Evolutionary conservation across 108 stramenopile species (phyloP).

Genomic region (Nitzschia sp.): DNA sequence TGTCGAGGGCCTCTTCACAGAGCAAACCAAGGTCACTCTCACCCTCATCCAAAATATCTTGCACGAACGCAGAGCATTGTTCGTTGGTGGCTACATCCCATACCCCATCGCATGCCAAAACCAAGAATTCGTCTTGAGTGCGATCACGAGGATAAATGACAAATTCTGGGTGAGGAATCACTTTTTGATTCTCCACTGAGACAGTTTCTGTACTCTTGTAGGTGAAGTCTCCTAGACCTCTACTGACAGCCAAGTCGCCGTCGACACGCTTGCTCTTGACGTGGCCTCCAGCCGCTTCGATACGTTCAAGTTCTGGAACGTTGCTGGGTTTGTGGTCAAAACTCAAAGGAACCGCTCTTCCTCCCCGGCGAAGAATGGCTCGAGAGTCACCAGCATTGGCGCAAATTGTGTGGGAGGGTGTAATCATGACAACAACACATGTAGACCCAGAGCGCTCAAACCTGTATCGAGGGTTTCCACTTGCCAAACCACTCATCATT

Average conservation of each 20-base stretch:
- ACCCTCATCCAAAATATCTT: conserved; percentile 56
- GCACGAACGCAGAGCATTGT: conserved; percentile 76
- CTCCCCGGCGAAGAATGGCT: conserved; percentile 65
- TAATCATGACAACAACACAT: conserved; percentile 80
- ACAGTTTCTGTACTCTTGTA: conserved; percentile 54
- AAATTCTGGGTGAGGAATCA: conserved; percentile 81
- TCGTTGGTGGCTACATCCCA: conserved; percentile 89
- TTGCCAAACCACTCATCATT: not conserved
- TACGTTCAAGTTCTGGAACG: conserved; percentile 63
- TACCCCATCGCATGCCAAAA: conserved; percentile 90
- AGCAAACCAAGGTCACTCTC: conserved; percentile 66
- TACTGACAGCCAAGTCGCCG: conserved; percentile 94
- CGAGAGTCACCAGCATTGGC: conserved; percentile 97
- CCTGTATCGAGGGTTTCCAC: conserved; percentile 1
- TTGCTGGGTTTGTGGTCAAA: conserved; percentile 97
- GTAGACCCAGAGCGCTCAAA: conserved; percentile 86
- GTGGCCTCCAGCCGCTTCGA: conserved; percentile 74
- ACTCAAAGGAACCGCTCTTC: conserved; percentile 65
- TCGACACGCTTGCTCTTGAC: conserved; percentile 87
- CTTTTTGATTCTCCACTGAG: conserved; percentile 69
- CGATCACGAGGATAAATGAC: conserved; percentile 54
- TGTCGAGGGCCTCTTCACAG: conserved; percentile 85
- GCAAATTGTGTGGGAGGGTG: conserved; percentile 87
- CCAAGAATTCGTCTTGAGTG: conserved; percentile 70
- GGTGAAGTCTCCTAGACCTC: conserved; percentile 91